Base-by-base conservation (phyloP, 1,284 basidiomycete genomes). In the Melampsora americana region DNA sequence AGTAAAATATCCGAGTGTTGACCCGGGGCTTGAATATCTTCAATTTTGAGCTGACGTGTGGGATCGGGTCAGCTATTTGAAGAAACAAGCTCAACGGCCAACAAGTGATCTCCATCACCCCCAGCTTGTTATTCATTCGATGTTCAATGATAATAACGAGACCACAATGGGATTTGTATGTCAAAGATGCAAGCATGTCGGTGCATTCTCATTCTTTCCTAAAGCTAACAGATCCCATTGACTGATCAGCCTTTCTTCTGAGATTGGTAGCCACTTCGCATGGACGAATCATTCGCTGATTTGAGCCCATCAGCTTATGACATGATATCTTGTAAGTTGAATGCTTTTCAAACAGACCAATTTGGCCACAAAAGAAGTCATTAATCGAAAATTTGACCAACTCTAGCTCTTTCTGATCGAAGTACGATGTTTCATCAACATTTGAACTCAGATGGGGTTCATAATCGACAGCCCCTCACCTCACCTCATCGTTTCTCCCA, bases 241-340 rank as follows among this genome's bases (percentile, higher is more conserved):
- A 39, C 9, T 39, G n/a, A n/a, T 14, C 35, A 30, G n/a, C 42
- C 35, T n/a, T 28, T 46, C 69, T 28, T 39, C 28, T 44, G 4
- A 66, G 18, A 28, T 26, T 18, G 14, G 14, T 35, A 73, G 71
- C 64, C 64, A 53, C 53, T 78, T 65, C 64, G 65, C 87, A 87
- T 93, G 79, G 93, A 95, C 85, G 88, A 89, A 16, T 92, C 92
- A 20, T 86, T 95, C 30, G 86, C 91, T 60, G 90, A 92, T 81
- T 86, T 95, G 73, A 88, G 91, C 1, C 92, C 90, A 20, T 91
- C 91, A 28, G 89, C 92, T 35, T 92, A 92, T 83, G 90, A 92
- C 82, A 89, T 92, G 84, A 89, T 95, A 79, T 87, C 89, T 28
- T 82, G 80, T 80, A 48, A 39, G 78, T 42, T 35, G 16, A 26